Evolutionary conservation across 768 basidiomycete species (phyloP).

Genomic region (Suillus subalutaceus): DNA sequence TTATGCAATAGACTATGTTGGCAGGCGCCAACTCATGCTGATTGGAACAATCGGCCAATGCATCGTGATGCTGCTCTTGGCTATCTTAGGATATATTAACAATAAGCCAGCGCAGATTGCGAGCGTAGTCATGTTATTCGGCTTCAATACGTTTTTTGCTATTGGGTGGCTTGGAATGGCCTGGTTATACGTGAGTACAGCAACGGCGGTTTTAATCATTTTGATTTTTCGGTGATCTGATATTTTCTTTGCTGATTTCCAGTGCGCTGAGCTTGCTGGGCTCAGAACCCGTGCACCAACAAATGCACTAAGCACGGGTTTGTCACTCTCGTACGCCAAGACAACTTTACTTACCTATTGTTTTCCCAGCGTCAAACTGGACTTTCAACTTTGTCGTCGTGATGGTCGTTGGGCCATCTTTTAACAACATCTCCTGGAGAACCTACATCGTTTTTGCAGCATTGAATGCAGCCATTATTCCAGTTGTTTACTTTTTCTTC

Average conservation of each 20-base stretch:
- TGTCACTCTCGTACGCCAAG: not conserved
- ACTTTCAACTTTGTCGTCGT: slow-evolving; percentile 19
- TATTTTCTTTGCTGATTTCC: not conserved
- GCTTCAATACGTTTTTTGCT: slow-evolving; percentile 42
- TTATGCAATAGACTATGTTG: slow-evolving; percentile 51
- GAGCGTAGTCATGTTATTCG: slow-evolving; percentile 30
- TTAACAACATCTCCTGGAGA: slow-evolving; percentile 15
- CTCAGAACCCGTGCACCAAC: slow-evolving; percentile 32
- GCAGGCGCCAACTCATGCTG: slow-evolving; percentile 49
- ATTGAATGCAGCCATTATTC: slow-evolving; percentile 12
- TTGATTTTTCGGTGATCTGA: not conserved
- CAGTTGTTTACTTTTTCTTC: slow-evolving; percentile 16
- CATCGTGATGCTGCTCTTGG: slow-evolving; percentile 32
- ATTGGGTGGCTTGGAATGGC: slow-evolving; percentile 42
- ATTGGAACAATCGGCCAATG: slow-evolving; percentile 43
- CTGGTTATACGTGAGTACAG: slow-evolving; percentile 31
- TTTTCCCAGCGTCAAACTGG: slow-evolving; percentile 15
- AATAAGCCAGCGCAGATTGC: slow-evolving; percentile 26
- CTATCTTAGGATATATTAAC: slow-evolving; percentile 25
- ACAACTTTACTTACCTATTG: not conserved
- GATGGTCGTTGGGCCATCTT: slow-evolving; percentile 15
- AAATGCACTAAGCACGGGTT: slow-evolving; percentile 32
- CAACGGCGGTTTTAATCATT: not conserved
- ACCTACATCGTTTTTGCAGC: slow-evolving; percentile 15
- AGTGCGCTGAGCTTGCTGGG: slow-evolving; percentile 35